Conservation (phyloP, 75 land plant genomes). For the Picea sitchensis region DNA sequence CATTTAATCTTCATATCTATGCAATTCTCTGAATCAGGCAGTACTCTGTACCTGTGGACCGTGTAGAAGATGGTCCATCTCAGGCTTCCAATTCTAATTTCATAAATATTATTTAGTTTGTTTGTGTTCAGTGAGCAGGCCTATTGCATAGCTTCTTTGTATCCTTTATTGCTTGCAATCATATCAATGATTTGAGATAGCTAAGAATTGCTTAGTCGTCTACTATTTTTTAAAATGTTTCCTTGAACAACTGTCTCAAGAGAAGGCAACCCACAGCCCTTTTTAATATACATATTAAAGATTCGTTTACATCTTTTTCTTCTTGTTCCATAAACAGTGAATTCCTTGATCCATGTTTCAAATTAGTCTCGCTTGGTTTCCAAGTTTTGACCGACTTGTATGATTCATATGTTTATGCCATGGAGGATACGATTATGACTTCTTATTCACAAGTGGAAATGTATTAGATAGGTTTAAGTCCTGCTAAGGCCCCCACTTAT, state of each 20-base stretch:
- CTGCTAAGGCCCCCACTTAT: no score
- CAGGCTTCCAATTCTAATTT: neutral
- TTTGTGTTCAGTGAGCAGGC: neutral
- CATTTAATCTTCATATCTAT: no score
- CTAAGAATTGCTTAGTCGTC: neutral
- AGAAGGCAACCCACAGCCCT: neutral
- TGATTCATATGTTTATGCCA: no score
- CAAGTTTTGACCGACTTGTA: neutral
- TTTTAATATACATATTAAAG: neutral
- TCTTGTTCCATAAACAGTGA: neutral
- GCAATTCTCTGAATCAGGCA: neutral
- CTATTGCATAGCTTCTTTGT: neutral
- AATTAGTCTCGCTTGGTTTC: neutral
- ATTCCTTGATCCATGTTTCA: neutral
- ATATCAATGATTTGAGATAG: neutral
- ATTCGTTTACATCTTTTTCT: neutral
- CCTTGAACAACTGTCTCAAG: neutral
- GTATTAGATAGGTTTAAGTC: no score
- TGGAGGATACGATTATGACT: no score
- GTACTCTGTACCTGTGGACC: neutral
- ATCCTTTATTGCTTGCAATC: neutral
- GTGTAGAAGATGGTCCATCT: neutral
- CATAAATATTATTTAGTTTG: neutral
- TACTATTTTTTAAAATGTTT: neutral
- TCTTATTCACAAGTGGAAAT: no score